phyloP scores from a whole-genome alignment of 257 asterid species.

The Gardenia jasminoides region DNA sequence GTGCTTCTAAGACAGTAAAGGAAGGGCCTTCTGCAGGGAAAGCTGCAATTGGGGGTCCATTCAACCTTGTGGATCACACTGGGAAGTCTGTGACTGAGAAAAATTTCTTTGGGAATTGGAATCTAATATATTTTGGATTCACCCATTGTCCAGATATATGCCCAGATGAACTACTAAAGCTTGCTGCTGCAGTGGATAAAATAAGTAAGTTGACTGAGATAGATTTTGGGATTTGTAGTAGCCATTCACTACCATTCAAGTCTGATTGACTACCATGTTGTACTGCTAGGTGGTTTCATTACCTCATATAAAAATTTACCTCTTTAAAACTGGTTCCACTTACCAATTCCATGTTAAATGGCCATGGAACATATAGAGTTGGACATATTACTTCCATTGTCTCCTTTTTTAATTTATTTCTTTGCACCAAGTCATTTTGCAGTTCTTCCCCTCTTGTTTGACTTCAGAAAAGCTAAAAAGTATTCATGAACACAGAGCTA shows the following conservation, averaged over 20 bases:
- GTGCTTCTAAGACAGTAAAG: constrained; percentile 56
- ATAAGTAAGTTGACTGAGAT: constrained; percentile 55
- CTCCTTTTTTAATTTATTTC: not conserved
- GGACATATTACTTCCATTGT: not conserved
- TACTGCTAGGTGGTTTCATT: not conserved
- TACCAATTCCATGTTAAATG: not conserved
- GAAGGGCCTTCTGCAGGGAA: constrained; percentile 87
- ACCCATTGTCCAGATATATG: constrained; percentile 99
- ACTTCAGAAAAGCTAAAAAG: not conserved
- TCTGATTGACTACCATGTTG: not conserved
- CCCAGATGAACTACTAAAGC: constrained; percentile 90
- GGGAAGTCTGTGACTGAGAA: constrained; percentile 81
- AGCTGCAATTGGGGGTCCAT: constrained; percentile 91
- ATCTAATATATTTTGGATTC: constrained; percentile 80
- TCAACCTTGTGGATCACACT: constrained; percentile 78
- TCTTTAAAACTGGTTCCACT: not conserved
- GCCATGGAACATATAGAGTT: not conserved
- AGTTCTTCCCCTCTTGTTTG: not conserved
- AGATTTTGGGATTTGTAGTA: not conserved
- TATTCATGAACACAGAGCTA: not conserved
- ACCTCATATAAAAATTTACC: not conserved
- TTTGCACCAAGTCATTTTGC: not conserved
- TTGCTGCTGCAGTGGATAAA: constrained; percentile 80
- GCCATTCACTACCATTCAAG: not conserved
- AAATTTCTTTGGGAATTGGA: constrained; percentile 84